Conservation (phyloP, 1,284 basidiomycete genomes). For the Rhizoctonia solani region DNA sequence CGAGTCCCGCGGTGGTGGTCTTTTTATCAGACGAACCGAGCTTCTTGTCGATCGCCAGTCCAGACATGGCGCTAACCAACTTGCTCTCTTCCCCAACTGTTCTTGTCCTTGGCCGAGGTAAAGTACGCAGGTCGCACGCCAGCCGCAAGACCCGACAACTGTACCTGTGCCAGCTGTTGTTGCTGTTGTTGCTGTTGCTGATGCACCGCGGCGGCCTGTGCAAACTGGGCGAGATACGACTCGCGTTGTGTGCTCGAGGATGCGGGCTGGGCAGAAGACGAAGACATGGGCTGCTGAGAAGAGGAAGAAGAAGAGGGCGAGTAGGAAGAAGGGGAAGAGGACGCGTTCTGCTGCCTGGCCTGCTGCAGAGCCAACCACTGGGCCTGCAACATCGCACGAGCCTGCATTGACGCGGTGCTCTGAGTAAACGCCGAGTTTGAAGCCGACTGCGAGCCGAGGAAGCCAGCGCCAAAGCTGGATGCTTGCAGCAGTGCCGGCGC, state of each 20-base stretch:
- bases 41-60: constrained; percentile 2
- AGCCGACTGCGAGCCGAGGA: not conserved
- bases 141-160: constrained; percentile 41
- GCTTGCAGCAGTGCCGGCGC: constrained; percentile 36
- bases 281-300: not conserved
- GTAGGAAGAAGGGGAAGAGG: too few species aligned
- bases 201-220: constrained; percentile 40
- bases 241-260: constrained; percentile 16
- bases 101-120: constrained; percentile 2
- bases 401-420: constrained; percentile 15
- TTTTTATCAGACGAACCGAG: not conserved
- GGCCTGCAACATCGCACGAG: constrained; percentile 21
- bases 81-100: too few species aligned
- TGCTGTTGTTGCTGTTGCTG: constrained; percentile 36
- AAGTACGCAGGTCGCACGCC: constrained; percentile 49
- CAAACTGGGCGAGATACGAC: constrained; percentile 13
- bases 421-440: constrained; percentile 4
- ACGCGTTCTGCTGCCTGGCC: constrained; percentile 6
- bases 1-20: too few species aligned
- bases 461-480: constrained; percentile 32
- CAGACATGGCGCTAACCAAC: too few species aligned
- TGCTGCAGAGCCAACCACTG: constrained; percentile 26
- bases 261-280: constrained; percentile 4
- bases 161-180: too few species aligned
- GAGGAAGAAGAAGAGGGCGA: too few species aligned